Evolutionary conservation across 176 grass and related monocot species (phyloP).

Genomic region (Urochloa ruziziensis): DNA sequence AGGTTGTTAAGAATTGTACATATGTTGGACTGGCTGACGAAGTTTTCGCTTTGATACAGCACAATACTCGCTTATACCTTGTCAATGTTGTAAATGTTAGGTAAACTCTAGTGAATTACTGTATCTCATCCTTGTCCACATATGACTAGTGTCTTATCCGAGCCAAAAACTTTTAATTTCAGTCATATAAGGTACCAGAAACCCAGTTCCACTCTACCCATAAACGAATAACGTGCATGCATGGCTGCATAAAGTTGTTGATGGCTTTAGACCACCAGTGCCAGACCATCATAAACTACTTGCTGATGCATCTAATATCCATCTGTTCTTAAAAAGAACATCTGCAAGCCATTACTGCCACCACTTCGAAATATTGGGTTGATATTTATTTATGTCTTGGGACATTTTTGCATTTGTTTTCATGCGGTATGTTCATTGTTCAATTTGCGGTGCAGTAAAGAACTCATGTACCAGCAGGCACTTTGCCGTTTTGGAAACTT

Average conservation of each 20-base stretch:
- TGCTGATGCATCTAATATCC: background rate
- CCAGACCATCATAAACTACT: constrained; percentile 8
- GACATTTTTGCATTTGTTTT: constrained; percentile 3
- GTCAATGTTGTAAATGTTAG: constrained; percentile 87
- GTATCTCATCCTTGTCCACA: background rate
- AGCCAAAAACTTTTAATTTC: background rate
- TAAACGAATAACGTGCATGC: background rate
- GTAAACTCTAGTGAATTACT: constrained; percentile 27
- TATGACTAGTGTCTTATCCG: background rate
- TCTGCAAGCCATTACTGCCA: background rate
- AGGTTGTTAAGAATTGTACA: constrained; percentile 88
- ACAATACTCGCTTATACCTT: constrained; percentile 83
- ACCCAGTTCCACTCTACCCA: background rate
- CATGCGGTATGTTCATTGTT: constrained; percentile 11
- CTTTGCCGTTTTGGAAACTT: constrained; percentile 87
- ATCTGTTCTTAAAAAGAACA: background rate
- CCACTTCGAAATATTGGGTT: constrained; percentile 20
- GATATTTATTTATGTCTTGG: constrained; percentile 5
- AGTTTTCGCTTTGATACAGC: constrained; percentile 77
- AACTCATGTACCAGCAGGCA: constrained; percentile 94
- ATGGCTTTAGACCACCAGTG: background rate
- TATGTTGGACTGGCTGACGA: constrained; percentile 93
- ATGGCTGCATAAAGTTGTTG: background rate
- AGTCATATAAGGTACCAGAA: background rate
- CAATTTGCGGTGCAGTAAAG: constrained; percentile 66